A percentile compares a stretch with the other conserved stretches of the same genome.
Conservation (phyloP, 345 rosid species). For the Gossypium thurberi region DNA sequence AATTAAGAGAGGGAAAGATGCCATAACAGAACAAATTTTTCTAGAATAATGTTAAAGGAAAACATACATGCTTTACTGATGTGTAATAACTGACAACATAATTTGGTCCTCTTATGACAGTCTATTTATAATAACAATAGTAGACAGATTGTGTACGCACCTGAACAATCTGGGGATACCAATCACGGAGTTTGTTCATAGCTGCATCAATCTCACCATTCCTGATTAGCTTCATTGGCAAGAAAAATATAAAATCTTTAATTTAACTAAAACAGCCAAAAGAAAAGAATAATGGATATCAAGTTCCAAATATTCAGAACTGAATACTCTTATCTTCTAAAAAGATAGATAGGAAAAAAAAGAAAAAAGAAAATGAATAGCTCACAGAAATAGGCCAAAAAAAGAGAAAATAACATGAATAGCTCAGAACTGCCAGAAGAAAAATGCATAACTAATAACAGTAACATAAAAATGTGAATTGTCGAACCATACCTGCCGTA, state of each 20-base stretch:
- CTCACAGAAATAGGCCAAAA: neutral
- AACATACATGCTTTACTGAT: neutral
- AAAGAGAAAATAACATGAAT: neutral
- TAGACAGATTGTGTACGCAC: constrained; percentile 27
- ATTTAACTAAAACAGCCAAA: constrained; percentile 4
- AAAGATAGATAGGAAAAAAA: neutral
- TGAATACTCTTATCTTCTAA: neutral
- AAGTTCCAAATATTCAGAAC: neutral
- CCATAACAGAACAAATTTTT: neutral
- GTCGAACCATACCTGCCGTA: constrained; percentile 61
- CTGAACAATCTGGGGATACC: constrained; percentile 86
- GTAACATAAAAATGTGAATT: neutral
- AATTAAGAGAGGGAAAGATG: neutral
- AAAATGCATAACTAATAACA: neutral
- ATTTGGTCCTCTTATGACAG: neutral
- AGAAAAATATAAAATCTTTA: constrained; percentile 17
- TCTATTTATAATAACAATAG: neutral
- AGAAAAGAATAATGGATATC: neutral
- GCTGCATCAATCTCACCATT: constrained; percentile 78
- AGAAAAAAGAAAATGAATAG: neutral
- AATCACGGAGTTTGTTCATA: constrained; percentile 50
- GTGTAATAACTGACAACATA: neutral
- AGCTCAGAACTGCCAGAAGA: neutral
- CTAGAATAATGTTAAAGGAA: neutral
- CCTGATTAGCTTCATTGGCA: constrained; percentile 58